phyloP scores from a whole-genome alignment of 2,329 filamentous ascomycete species.

The Akanthomyces uredinophilus region DNA sequence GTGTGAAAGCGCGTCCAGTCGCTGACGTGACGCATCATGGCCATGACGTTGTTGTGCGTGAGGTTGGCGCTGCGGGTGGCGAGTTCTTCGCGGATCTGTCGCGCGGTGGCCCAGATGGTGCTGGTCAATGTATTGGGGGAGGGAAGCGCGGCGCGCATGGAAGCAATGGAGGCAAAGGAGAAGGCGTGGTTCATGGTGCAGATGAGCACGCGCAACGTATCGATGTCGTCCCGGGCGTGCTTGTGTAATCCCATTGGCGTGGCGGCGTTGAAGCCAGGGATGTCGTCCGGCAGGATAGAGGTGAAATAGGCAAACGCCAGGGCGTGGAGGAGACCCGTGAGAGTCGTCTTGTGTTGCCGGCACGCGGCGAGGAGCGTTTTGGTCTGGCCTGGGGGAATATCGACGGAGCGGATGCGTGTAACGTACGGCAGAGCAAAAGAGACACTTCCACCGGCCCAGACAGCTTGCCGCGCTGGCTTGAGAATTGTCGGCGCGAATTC shows the following conservation, averaged over 20 bases:
- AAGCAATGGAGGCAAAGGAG: constrained; percentile 14
- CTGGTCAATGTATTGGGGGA: constrained; percentile 18
- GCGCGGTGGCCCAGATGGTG: constrained; percentile 40
- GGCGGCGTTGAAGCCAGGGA: constrained; percentile 29
- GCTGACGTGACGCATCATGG: constrained; percentile 36
- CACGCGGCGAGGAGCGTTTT: constrained; percentile 33
- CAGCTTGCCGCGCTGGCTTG: constrained; percentile 18
- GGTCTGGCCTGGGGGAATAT: constrained; percentile 27
- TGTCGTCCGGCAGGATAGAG: constrained; percentile 29
- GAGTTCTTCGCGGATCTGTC: constrained; percentile 30
- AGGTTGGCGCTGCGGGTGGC: constrained; percentile 29
- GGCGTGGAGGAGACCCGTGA: constrained; percentile 46
- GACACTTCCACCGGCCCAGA: constrained; percentile 37
- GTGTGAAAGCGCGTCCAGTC: constrained; percentile 40
- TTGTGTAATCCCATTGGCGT: constrained; percentile 44
- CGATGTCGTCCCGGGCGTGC: constrained; percentile 24
- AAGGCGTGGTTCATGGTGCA: constrained; percentile 31
- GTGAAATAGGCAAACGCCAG: constrained; percentile 39
- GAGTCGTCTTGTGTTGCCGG: constrained; percentile 36
- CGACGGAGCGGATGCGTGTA: constrained; percentile 33
- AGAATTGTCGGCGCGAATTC: constrained; percentile 37
- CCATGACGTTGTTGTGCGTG: constrained; percentile 38
- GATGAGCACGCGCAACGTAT: constrained; percentile 37
- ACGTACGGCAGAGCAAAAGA: constrained; percentile 31
- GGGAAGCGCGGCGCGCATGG: constrained; percentile 23